Evolutionary conservation across 352 stramenopile genomes (phyloP), one percentile per base, ranked within the genome.

Genomic region (Phytophthora syringae): DNA sequence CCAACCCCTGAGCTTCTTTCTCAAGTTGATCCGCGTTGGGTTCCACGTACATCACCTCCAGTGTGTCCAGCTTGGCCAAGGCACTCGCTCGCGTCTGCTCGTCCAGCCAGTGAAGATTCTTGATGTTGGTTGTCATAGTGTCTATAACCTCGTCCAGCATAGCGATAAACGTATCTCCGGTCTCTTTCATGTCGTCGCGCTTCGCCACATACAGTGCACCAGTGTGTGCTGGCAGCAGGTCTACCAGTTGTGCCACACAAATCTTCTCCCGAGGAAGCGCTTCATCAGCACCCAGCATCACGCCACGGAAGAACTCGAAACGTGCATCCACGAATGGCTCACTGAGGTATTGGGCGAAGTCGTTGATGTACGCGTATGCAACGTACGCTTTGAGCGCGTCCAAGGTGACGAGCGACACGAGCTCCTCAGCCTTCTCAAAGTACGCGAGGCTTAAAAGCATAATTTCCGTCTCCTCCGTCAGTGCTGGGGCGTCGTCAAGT

Each of bases 81-180:
- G 90, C 93, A 45, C 80, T 75, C 1, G 64, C 50, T 36, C 89
- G 82, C 9, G 94, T 98, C 28, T 57, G 49, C 4, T 92, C 78
- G 15, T 94, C 93, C 40, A 98, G 85, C 92, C 93, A 98, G 22
- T 94, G 79, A 1, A 98, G 78, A 67, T 84, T 86, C 42, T 85
- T 82, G 34, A 98, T 79, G 40, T 88, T 81, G 25, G 86, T 77
- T 37, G 74, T 69, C 67, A 98, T 84, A 25, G 91, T 79, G 11
- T 85, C 54, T 44, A 97, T 72, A 16, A 98, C 79, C 28, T 80
- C 75, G 18, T 93, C 72, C 2, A 98, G 84, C 79, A 98, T 93
- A 24, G 73, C 36, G 49, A 90, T 58, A 27, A 93, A 88, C n/a
- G 66, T 57, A 7, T 84, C 70, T 57, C 94, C 89, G 43, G 58